Percentiles rank a stretch among this genome's conserved stretches.
Evolutionary conservation across 225 moss, liverwort and hornwort genomes (phyloP).

Genomic region (Physcomitrium patens): DNA sequence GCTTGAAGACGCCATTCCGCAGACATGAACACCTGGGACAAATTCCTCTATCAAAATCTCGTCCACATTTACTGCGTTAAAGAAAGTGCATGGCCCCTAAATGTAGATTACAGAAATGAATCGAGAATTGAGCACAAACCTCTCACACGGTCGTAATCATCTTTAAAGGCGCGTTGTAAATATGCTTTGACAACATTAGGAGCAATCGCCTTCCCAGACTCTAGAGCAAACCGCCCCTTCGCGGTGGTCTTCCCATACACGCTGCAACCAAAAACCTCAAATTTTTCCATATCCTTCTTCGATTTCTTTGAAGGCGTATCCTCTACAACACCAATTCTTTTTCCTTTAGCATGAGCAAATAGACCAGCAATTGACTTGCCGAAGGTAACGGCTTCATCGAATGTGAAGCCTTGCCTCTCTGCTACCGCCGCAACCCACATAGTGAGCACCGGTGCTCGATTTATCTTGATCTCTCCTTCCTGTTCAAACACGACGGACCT

Average conservation of each 20-base stretch:
- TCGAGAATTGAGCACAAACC: slow-evolving; percentile 33
- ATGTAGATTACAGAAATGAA: background rate
- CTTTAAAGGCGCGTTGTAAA: slow-evolving; percentile 56
- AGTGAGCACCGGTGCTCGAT: slow-evolving; percentile 65
- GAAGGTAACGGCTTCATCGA: slow-evolving; percentile 64
- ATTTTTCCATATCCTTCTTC: slow-evolving; percentile 42
- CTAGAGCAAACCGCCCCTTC: slow-evolving; percentile 56
- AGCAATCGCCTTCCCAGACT: slow-evolving; percentile 51
- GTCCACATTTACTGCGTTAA: too few species aligned
- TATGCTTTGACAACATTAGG: slow-evolving; percentile 58
- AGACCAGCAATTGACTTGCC: slow-evolving; percentile 60
- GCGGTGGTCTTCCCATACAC: slow-evolving; percentile 55
- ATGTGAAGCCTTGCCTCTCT: slow-evolving; percentile 62
- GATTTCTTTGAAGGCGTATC: slow-evolving; percentile 41
- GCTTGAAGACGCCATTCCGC: too few species aligned
- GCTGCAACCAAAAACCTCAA: slow-evolving; percentile 63
- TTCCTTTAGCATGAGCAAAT: slow-evolving; percentile 61
- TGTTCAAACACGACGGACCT: slow-evolving; percentile 16
- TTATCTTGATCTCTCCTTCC: slow-evolving; percentile 60
- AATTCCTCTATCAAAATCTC: too few species aligned
- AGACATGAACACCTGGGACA: too few species aligned
- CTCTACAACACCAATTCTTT: slow-evolving; percentile 46
- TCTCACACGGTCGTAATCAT: slow-evolving; percentile 60
- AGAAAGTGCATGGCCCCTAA: too few species aligned
- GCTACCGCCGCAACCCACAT: slow-evolving; percentile 71